Evolutionary conservation across 805 yeast genomes (phyloP).

Genomic region (Candida awuae): DNA sequence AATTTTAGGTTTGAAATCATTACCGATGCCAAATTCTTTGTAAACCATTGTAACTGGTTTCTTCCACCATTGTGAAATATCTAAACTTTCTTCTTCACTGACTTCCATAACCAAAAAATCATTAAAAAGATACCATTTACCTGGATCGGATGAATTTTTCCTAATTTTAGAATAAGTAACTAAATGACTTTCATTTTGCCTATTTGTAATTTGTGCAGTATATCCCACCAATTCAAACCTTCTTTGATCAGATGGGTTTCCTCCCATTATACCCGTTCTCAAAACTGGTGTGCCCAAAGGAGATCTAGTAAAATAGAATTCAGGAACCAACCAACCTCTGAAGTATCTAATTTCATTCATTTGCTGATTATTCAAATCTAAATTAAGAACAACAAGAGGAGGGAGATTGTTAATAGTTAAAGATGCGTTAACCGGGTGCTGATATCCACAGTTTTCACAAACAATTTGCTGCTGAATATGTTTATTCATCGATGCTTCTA

Average conservation of each 20-base stretch:
- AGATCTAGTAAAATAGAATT: slow-evolving; percentile 37
- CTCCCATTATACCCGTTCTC: slow-evolving; percentile 21
- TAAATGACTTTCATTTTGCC: slow-evolving; percentile 47
- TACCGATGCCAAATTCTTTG: slow-evolving; percentile 38
- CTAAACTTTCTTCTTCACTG: slow-evolving; percentile 68
- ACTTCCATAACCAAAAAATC: slow-evolving; percentile 81
- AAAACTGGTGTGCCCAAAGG: slow-evolving; percentile 22
- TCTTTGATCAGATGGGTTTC: slow-evolving; percentile 13
- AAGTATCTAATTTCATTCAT: slow-evolving; percentile 41
- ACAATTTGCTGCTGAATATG: slow-evolving; percentile 40
- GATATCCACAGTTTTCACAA: slow-evolving; percentile 44
- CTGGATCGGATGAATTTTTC: slow-evolving; percentile 11
- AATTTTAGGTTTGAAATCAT: slow-evolving; percentile 39
- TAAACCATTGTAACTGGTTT: slow-evolving; percentile 68
- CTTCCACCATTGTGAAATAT: slow-evolving; percentile 73
- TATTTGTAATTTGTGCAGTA: slow-evolving; percentile 58
- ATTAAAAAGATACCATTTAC: slow-evolving; percentile 74
- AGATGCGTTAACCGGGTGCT: slow-evolving; percentile 48
- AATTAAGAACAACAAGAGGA: slow-evolving; percentile 53
- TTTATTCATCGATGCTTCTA: slow-evolving; percentile 56
- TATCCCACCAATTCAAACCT: slow-evolving; percentile 61
- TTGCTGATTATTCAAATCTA: slow-evolving; percentile 48
- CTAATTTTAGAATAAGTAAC: slow-evolving; percentile 35
- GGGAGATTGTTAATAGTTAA: slow-evolving; percentile 51
- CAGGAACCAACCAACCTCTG: slow-evolving; percentile 54